These are phyloP conservation scores for Trametes coccinea DNA, from an alignment of 768 basidiomycete genomes.

Conservation along the genomic window DNA sequence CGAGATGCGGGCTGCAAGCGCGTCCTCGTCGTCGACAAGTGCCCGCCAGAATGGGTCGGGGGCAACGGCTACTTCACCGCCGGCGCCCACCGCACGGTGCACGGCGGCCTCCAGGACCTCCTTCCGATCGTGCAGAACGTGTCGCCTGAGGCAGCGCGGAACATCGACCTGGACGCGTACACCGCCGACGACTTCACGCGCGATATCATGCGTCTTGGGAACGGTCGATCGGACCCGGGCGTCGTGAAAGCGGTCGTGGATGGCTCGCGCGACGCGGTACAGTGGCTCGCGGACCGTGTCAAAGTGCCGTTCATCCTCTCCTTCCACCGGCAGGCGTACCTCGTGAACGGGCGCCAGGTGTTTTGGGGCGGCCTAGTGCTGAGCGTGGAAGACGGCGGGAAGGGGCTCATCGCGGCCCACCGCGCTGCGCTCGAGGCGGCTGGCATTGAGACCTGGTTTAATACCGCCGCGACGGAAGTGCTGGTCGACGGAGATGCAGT, in stretches of 20 bases:
- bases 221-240: slow-evolving; percentile 47
- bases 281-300: slow-evolving; percentile 55
- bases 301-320: slow-evolving; percentile 57
- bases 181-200: slow-evolving; percentile 51
- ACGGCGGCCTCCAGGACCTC: slow-evolving; percentile 60
- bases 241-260: slow-evolving; percentile 56
- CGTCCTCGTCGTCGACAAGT: slow-evolving; percentile 68
- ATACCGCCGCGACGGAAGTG: slow-evolving; percentile 46
- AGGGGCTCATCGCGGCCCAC: slow-evolving; percentile 63
- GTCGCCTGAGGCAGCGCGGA: slow-evolving; percentile 40
- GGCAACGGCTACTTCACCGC: slow-evolving; percentile 77
- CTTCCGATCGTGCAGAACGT: slow-evolving; percentile 54
- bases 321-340: slow-evolving; percentile 69
- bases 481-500: slow-evolving; percentile 42
- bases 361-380: slow-evolving; percentile 75
- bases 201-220: slow-evolving; percentile 63
- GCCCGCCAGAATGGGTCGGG: slow-evolving; percentile 61
- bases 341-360: slow-evolving; percentile 57
- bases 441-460: slow-evolving; percentile 59
- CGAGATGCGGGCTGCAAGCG: slow-evolving; percentile 57
- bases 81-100: slow-evolving; percentile 65
- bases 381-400: slow-evolving; percentile 64
- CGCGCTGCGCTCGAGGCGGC: slow-evolving; percentile 47
- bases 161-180: slow-evolving; percentile 62
- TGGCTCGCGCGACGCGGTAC: slow-evolving; percentile 53